phyloP scores from a whole-genome alignment of 2,329 filamentous ascomycete genomes.

The Aquanectria penicillioides region DNA sequence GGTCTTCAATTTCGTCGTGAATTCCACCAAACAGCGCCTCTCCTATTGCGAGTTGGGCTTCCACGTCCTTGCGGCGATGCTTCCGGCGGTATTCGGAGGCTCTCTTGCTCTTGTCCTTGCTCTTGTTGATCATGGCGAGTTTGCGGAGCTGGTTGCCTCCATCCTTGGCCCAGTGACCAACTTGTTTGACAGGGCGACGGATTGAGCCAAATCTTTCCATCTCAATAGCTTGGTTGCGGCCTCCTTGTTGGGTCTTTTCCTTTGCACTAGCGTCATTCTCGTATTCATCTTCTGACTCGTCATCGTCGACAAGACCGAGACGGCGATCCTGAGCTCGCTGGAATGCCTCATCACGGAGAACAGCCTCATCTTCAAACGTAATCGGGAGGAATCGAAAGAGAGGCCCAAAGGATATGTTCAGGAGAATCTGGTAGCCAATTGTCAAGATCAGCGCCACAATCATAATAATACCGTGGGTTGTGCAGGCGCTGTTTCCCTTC shows the following conservation, averaged over 20 bases:
- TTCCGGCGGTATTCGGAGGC: constrained; percentile 60
- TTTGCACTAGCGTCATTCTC: constrained; percentile 56
- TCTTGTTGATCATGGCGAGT: constrained; percentile 46
- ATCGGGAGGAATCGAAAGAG: constrained; percentile 91
- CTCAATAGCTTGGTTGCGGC: constrained; percentile 51
- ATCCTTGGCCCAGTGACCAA: constrained; percentile 49
- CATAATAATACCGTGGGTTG: constrained; percentile 86
- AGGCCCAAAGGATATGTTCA: constrained; percentile 86
- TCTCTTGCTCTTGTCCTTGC: constrained; percentile 40
- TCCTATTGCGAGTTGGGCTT: constrained; percentile 78
- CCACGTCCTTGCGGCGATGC: constrained; percentile 69
- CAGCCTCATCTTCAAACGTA: constrained; percentile 94
- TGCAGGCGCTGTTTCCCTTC: constrained; percentile 64
- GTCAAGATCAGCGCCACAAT: constrained; percentile 79
- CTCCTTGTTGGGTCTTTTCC: constrained; percentile 38
- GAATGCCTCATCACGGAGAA: constrained; percentile 90
- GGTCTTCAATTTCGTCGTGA: constrained; percentile 92
- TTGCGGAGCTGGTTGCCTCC: constrained; percentile 61
- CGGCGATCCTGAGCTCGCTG: constrained; percentile 79
- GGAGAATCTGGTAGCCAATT: constrained; percentile 77
- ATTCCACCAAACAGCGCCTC: constrained; percentile 87
- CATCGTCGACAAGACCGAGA: constrained; percentile 68
- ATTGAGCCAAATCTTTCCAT: constrained; percentile 53
- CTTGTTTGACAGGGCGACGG: constrained; percentile 58
- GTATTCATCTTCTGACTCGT: constrained; percentile 57